phyloP scores from a whole-genome alignment of 2,329 filamentous ascomycete species.

The Exophiala sp. region DNA sequence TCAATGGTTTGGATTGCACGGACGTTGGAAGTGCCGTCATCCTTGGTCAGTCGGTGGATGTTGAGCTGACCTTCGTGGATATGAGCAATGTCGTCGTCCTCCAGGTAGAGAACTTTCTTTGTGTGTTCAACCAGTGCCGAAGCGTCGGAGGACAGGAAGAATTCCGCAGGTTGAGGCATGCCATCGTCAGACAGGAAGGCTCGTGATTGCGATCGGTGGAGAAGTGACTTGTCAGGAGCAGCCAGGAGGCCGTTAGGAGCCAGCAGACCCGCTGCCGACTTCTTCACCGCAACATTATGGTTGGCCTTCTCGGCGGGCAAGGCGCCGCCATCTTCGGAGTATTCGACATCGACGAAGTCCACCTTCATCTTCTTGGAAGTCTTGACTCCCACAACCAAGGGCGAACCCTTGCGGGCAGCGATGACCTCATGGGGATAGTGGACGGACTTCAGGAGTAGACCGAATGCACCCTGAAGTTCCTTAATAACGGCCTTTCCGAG shows the following conservation, averaged over 20 bases:
- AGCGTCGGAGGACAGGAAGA: conserved; percentile 98
- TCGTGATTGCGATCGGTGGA: conserved; percentile 96
- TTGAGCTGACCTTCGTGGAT: conserved; percentile 98
- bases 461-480: conserved; percentile 96
- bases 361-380: conserved; percentile 99
- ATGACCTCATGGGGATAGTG: conserved; percentile 98
- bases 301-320: conserved; percentile 90
- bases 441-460: conserved; percentile 94
- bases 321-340: conserved; percentile 73
- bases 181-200: conserved; percentile 99
- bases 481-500: conserved; percentile 96
- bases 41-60: conserved; percentile 96
- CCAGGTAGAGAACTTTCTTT: conserved; percentile 99
- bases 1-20: conserved; percentile 97
- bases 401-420: conserved; percentile 96
- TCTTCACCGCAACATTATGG: conserved; percentile 95
- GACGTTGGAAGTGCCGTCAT: conserved; percentile 92
- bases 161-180: conserved; percentile 95
- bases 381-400: conserved; percentile 92
- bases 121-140: conserved; percentile 99
- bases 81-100: conserved; percentile 99
- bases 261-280: conserved; percentile 66
- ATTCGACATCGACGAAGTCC: conserved; percentile 98
- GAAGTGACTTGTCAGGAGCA: conserved; percentile 91
- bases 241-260: conserved; percentile 62